Evolutionary conservation across 768 basidiomycete genomes (phyloP).

Genomic region (Boletus subparvulus): DNA sequence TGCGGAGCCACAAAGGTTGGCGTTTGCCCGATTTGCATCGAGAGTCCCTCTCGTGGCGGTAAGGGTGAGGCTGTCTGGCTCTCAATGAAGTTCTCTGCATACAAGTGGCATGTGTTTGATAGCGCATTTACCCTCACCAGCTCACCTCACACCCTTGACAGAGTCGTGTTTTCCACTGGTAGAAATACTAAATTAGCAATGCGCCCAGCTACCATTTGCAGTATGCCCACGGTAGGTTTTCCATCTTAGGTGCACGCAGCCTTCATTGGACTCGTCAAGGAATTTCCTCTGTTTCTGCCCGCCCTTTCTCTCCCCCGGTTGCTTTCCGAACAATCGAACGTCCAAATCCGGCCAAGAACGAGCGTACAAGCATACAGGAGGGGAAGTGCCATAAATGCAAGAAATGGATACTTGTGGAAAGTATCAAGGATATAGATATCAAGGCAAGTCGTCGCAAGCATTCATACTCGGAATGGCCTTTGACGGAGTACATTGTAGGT

Average conservation of each 20-base stretch:
- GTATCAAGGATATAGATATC: conserved; percentile 68
- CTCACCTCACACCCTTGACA: conserved; percentile 11
- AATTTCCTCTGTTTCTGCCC: conserved; percentile 64
- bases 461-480: background rate
- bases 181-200: conserved; percentile 6
- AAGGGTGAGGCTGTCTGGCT: conserved; percentile 66
- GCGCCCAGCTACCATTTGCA: conserved; percentile 75
- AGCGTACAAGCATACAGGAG: conserved; percentile 58
- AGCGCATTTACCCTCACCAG: background rate
- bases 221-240: conserved; percentile 63
- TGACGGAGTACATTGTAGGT: conserved; percentile 42
- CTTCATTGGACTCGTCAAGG: conserved; percentile 41
- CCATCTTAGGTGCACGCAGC: background rate
- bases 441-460: conserved; percentile 46
- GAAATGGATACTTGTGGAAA: conserved; percentile 71
- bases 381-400: conserved; percentile 78
- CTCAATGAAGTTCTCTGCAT: conserved; percentile 78
- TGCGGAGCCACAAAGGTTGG: conserved; percentile 68
- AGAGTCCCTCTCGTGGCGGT: conserved; percentile 59
- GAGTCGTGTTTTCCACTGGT: conserved; percentile 12
- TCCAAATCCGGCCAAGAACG: conserved; percentile 51
- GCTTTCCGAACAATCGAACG: conserved; percentile 54
- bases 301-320: conserved; percentile 76
- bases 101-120: conserved; percentile 61
- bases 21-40: conserved; percentile 75